phyloP scores from a whole-genome alignment of 2,329 filamentous ascomycete genomes.

The Paracamarosporium sp. region DNA sequence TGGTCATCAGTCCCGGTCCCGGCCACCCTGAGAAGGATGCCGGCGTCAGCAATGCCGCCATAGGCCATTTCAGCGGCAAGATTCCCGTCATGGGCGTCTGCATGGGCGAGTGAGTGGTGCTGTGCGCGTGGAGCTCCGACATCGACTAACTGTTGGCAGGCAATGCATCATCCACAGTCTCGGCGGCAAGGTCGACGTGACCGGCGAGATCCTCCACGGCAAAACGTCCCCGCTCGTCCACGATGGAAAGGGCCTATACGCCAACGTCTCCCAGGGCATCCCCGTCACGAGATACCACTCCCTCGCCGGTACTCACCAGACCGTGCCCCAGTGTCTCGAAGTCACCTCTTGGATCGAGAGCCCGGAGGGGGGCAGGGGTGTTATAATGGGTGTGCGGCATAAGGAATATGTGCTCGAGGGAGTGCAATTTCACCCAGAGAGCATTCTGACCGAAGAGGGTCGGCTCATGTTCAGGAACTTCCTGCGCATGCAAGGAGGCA shows the following conservation, averaged over 20 bases:
- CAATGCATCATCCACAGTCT: constrained; percentile 97
- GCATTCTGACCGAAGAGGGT: constrained; percentile 89
- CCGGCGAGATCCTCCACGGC: constrained; percentile 94
- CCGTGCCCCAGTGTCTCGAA: constrained; percentile 83
- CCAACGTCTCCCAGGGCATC: constrained; percentile 77
- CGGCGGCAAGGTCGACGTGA: constrained; percentile 88
- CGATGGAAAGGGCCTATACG: constrained; percentile 91
- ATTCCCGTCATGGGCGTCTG: constrained; percentile 97
- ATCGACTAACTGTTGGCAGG: constrained; percentile 49
- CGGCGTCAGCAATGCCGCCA: constrained; percentile 90
- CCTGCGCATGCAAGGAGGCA: constrained; percentile 83
- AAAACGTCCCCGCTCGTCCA: constrained; percentile 93
- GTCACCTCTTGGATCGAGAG: constrained; percentile 88
- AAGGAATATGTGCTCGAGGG: constrained; percentile 91
- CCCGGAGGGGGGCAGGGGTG: constrained; percentile 76
- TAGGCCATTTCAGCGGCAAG: constrained; percentile 90
- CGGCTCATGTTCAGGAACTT: constrained; percentile 93
- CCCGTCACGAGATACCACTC: constrained; percentile 97
- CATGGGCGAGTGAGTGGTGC: constrained; percentile 81
- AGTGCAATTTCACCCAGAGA: constrained; percentile 97
- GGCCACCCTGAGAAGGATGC: constrained; percentile 92
- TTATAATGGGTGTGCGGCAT: constrained; percentile 97
- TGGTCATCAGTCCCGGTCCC: constrained; percentile 93
- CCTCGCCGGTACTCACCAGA: constrained; percentile 87
- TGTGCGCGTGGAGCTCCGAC: background rate